Evolutionary conservation across 129 eudicot genomes (phyloP), one percentile per base, ranked within the genome.

Genomic region (Pulicaria dysenterica): DNA sequence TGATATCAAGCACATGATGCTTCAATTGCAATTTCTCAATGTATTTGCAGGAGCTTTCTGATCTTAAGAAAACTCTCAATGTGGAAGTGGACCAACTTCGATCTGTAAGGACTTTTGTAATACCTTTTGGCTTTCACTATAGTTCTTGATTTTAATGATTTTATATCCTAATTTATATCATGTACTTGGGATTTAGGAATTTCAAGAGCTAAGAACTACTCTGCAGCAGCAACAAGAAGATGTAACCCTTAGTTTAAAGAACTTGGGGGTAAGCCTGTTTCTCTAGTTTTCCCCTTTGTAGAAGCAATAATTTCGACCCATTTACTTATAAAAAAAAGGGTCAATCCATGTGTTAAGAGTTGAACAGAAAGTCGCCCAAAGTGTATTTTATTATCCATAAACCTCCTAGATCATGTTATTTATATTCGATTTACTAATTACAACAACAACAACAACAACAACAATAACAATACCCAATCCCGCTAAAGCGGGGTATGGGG

Each of bases 141-240:
- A 68, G 34, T 68, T 7, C 43, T 67, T 16, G 46, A 57, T 4
- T 69, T 12, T 40, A 69, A 49, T 46, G 19, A 69, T 43, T 19
- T 48, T 4, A n/a, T 58, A 38, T 64, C 47, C 14, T 40, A 12
- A 56, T 72, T 38, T 40, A 39, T 58, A 12, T 50, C 11, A 4
- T 43, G 31, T 60, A 39, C 19, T 70, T 62, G 75, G 54, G 19
- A 61, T 47, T 40, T 41, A 93, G 98, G 96, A 90, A 73, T 94
- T 90, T 57, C 95, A 87, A 87, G 98, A 90, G 16, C 82, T 93
- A 77, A 83, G 89, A 64, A 87, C 88, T 46, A 89, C 95, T 59
- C 86, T 93, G 54, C 92, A 93, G 74, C 96, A 93, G 81, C 98
- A 93, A 79, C 96, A 87, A 62, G 96, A 93, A 60, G 98, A 93